Evolutionary conservation across 2,329 filamentous ascomycete genomes (phyloP).

Genomic region (Rugonectria rugulosa): DNA sequence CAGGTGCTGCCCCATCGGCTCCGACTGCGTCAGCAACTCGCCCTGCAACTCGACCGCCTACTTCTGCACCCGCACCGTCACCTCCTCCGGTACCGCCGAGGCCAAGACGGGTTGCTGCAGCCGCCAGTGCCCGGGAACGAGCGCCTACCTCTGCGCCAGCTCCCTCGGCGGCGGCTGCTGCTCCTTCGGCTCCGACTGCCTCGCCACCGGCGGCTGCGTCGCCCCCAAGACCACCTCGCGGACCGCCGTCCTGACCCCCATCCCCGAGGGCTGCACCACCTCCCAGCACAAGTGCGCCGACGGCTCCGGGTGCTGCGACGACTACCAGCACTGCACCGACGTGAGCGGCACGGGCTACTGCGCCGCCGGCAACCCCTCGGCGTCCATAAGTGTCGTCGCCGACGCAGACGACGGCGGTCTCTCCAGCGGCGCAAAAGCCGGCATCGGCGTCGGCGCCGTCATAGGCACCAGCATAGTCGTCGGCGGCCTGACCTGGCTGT

Average conservation of each 20-base stretch:
- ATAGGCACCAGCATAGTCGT: slow-evolving; percentile 52
- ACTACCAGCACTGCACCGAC: slow-evolving; percentile 52
- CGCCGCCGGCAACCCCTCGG: slow-evolving; percentile 45
- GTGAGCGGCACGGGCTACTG: slow-evolving; percentile 49
- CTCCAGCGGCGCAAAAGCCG: slow-evolving; percentile 61
- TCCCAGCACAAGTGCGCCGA: slow-evolving; percentile 54
- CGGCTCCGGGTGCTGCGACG: slow-evolving; percentile 59
- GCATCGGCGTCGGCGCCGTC: slow-evolving; percentile 63
- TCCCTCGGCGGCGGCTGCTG: slow-evolving; percentile 60
- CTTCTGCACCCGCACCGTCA: slow-evolving; percentile 43
- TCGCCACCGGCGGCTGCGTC: slow-evolving; percentile 45
- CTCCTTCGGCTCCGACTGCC: slow-evolving; percentile 53
- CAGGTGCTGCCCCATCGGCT: slow-evolving; percentile 53
- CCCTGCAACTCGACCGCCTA: slow-evolving; percentile 45
- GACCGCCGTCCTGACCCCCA: slow-evolving; percentile 42
- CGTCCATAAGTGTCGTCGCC: slow-evolving; percentile 41
- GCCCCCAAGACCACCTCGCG: slow-evolving; percentile 36
- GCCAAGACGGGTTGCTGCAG: slow-evolving; percentile 47
- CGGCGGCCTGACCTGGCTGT: slow-evolving; percentile 56
- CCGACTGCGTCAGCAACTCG: slow-evolving; percentile 49
- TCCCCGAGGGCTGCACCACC: slow-evolving; percentile 54
- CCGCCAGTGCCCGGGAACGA: slow-evolving; percentile 50
- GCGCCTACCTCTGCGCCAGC: slow-evolving; percentile 54
- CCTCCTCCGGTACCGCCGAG: slow-evolving; percentile 38
- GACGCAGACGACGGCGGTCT: slow-evolving; percentile 42